These are phyloP conservation scores for Galerina sulciceps DNA, from an alignment of 768 basidiomycete species.

Conservation along the genomic window DNA sequence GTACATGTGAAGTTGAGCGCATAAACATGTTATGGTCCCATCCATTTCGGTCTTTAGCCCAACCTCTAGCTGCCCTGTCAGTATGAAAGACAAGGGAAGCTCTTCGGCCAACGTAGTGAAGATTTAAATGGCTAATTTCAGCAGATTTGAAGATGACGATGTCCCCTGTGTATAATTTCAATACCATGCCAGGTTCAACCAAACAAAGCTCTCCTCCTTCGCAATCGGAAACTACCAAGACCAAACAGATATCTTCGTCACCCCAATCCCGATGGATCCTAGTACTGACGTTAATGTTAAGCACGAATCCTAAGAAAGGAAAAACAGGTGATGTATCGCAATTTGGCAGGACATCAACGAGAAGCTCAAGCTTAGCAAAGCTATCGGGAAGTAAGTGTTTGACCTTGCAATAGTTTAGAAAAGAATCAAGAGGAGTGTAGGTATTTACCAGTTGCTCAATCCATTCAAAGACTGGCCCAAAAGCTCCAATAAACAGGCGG, in stretches of 20 bases:
- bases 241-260: slow-evolving; percentile 26
- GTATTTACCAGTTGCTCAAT: neutral
- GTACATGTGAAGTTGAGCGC: too few species aligned
- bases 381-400: neutral
- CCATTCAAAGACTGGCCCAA: slow-evolving; percentile 12
- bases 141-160: slow-evolving; percentile 21
- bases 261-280: slow-evolving; percentile 18
- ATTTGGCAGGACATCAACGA: neutral
- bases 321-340: slow-evolving; percentile 10
- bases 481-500: neutral
- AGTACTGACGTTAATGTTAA: slow-evolving; percentile 27
- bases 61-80: slow-evolving; percentile 4
- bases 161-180: slow-evolving; percentile 21
- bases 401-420: too few species aligned
- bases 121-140: slow-evolving; percentile 26
- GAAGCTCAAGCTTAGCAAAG: neutral
- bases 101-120: slow-evolving; percentile 21
- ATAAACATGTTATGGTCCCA: slow-evolving; percentile 1
- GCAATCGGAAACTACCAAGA: slow-evolving; percentile 22
- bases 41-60: slow-evolving; percentile 4
- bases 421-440: neutral
- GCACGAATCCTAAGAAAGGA: slow-evolving; percentile 26
- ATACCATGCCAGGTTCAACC: slow-evolving; percentile 22
- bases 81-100: slow-evolving; percentile 28
- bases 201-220: slow-evolving; percentile 26